Base-by-base conservation (phyloP, 345 rosid species). In the Hibiscus trionum region DNA sequence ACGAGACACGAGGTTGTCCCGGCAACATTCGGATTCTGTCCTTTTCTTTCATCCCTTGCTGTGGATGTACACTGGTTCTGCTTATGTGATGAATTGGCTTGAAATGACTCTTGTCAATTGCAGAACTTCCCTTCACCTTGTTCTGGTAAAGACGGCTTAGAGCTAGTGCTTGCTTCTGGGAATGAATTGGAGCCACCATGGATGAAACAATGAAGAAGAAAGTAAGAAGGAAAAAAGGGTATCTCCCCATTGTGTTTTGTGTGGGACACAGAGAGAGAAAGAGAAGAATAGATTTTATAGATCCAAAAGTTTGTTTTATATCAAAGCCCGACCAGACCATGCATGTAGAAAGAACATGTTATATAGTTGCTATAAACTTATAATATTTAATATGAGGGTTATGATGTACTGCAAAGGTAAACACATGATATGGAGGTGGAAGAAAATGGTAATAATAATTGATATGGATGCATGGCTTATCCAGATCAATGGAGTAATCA, bases 11-110 rank as follows among this genome's bases (percentile, higher is more conserved):
- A 2, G 96, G 91, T n/a, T 90, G 91, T 39, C 96, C 89, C 0
- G 96, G 95, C 75, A 93, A 61, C 21, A 70, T 85, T 35, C 11
- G 17, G 16, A 89, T 90, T 53, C 77, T 76, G 27, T 88, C 96
- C 5, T 67, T 77, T 65, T 88, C 88, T 59, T 86, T 90, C 49
- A 73, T 6, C 24, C 88, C 87, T 26, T 61, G 75, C 12, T 82
- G 80, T n/a, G 60, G 3, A 42, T 77, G 47, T 49, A 81, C 16
- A 16, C 17, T 4, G 61, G 10, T 35, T 7, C 12, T 52, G 62
- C 42, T 76, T 0, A 70, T 63, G 39, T 57, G 24, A 1, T 73
- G 49, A 72, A 29, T 53, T 15, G 55, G 52, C n/a, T 29, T 31
- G 53, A 83, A 83, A 55, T 1, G 77, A 39, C 70, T 67, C 0